Base-by-base conservation (phyloP, 78 protist genomes). In the Chrysochromulina tobinii region DNA sequence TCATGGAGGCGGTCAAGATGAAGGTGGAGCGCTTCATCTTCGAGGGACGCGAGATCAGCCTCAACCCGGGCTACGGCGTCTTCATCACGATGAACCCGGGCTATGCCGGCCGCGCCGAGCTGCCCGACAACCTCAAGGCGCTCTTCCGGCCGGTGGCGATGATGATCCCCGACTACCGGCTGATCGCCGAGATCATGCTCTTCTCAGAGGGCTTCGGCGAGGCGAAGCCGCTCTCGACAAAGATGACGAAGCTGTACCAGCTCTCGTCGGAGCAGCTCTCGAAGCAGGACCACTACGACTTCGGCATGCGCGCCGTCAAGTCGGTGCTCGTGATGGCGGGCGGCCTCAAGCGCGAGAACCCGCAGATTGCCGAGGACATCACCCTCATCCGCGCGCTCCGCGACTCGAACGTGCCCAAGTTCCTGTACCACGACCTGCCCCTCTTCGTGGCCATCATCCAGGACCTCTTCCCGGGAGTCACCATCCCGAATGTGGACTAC, bases 41-140 rank as follows among this genome's bases (percentile, higher is more conserved):
- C 87, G 95, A 94, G 48, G 90, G 95, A 27, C 57, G 85, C 23
- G 92, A 92, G 25, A 87, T 97, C 89, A 14, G 73, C 48, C 91
- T 97, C 68, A 50, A 89, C 23, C 89, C 89, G n/a, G 81, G 92
- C 55, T 81, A 91, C 81, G 91, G 94, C 48, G 92, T 97, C 54
- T 96, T 95, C 93, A 97, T 97, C 93, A 97, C 98, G 11, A 97
- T 95, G 97, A 97, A 97, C 94, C 83, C 83, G 7, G 54, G 95
- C 38, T 94, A 94, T 54, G 93, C 93, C 14, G 95, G 95, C 67
- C 75, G 95, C 11, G 66, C 95, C 12, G 98, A 97, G 90, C 94
- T 97, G 48, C 98, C 98, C 8, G 99, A 97, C 92, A 96, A 96
- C 93, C 92, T 97, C 27, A 96, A 96, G 95, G 97, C 93, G n/a